Evolutionary conservation across 371 early-diverging fungal genomes (phyloP), one percentile per base, ranked within the genome.

Genomic region (Syncephalastrum monosporum): DNA sequence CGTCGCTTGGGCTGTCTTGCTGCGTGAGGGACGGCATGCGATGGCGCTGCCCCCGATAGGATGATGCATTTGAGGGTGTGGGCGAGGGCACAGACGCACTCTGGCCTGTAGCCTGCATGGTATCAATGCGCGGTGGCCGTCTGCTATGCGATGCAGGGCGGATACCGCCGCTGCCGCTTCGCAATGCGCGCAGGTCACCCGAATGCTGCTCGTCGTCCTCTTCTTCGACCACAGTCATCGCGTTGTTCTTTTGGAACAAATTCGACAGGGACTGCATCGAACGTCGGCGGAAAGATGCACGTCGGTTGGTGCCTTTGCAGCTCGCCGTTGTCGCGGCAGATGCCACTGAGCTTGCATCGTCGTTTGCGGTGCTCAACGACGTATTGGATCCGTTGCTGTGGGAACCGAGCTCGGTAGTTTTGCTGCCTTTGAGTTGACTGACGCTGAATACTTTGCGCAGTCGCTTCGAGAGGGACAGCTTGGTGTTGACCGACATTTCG

Each of bases 391-490:
- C 25, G 17, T 61, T 52, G 33, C 24, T 52, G 29, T n/a, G 33
- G 13, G 10, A 33, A 25, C 44, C n/a, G 45, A 41, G 19, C 16
- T 5, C 47, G 42, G 53, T 44, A 7, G 41, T 33, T 41, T 50
- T 41, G 47, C 7, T 65, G 47, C 24, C 53, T 45, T 8, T 52
- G 42, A 70, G 48, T 21, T 64, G 69, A 29, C 59, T 67, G 66
- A 76, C 72, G 41, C 74, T 77, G 42, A 77, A 77, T 2, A 77
- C 77, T 29, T 70, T 66, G 3, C 74, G 70, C 7, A 77, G 61
- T 24, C 67, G 63, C 56, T 73, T 72, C 5, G 72, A 65, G 8
- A 77, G 42, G 1, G 77, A 74, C 42, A 64, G 47, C 45, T 76
- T 76, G 29, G 68, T 61, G n/a, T 50, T 65, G 15, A 58, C 50